Evolutionary conservation across 371 early-diverging fungal species (phyloP).

Genomic region (Cokeromyces recurvatus): DNA sequence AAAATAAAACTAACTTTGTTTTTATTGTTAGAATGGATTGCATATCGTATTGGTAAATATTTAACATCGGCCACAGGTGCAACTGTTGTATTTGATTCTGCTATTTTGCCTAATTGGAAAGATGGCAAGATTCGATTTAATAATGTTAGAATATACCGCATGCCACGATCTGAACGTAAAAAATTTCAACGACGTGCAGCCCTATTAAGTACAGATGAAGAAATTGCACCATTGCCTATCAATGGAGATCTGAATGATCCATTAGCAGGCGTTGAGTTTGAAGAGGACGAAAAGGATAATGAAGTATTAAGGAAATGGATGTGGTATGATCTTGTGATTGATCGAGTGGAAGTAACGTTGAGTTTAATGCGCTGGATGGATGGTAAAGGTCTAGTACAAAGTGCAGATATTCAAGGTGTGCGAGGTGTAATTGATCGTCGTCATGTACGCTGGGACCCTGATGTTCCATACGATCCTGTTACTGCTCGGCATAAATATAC

Average conservation of each 20-base stretch:
- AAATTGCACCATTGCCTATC: not conserved
- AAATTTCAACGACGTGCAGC: slow-evolving; percentile 41
- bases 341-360: slow-evolving; percentile 82
- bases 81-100: slow-evolving; percentile 83
- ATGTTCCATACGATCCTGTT: slow-evolving; percentile 58
- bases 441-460: slow-evolving; percentile 78
- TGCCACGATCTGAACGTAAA: slow-evolving; percentile 38
- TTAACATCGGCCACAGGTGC: slow-evolving; percentile 81
- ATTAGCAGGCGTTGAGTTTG: slow-evolving; percentile 36
- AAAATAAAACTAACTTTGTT: not conserved
- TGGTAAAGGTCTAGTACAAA: slow-evolving; percentile 84
- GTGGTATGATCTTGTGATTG: slow-evolving; percentile 80
- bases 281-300: slow-evolving; percentile 40
- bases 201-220: not conserved
- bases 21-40: slow-evolving; percentile 66
- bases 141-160: slow-evolving; percentile 67
- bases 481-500: slow-evolving; percentile 61
- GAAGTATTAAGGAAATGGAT: slow-evolving; percentile 39
- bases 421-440: slow-evolving; percentile 88
- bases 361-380: slow-evolving; percentile 90
- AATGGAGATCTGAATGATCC: slow-evolving; percentile 34
- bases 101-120: slow-evolving; percentile 88
- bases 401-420: slow-evolving; percentile 79
- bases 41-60: slow-evolving; percentile 71
- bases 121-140: slow-evolving; percentile 84